Evolutionary conservation across 2,329 filamentous ascomycete species (phyloP), one percentile per base, ranked within the genome.

Genomic region (Claviceps spartinae): DNA sequence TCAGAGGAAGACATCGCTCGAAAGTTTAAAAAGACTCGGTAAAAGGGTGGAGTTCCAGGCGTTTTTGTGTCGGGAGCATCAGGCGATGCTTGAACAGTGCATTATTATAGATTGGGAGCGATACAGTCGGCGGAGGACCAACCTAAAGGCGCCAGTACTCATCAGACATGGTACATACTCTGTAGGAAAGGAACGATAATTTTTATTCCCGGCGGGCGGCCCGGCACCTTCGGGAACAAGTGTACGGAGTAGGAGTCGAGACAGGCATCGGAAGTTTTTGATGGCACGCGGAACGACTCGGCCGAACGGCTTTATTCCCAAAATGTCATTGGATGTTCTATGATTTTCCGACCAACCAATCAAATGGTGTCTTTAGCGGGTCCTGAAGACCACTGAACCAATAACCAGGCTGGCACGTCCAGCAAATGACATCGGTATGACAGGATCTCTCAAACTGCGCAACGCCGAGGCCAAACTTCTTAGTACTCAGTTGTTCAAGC

Each of bases 1-100:
- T 76, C 70, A 0, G 79, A 85, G 61, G 77, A 78, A 54, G 83
- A 86, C 54, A 82, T 87, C 54, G 64, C 59, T 37, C 65, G 67
- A 47, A 84, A 82, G 63, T 86, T 81, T 49, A 58, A 57, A 18
- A 56, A 55, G n/a, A 34, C 42, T 14, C 34, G 24, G 26, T 50
- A 3, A 34, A 40, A 18, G 7, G 30, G n/a, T 13, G 26, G 13
- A 37, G 9, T 22, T 7, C 14, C 5, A 22, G 41, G 41, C 26
- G 37, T 34, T 24, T n/a, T 22, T 13, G 11, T 34, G 8, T 46
- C 44, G 44, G 2, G n/a, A 36, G 24, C 26, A 47, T 46, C 14
- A n/a, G 30, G 14, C 11, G 26, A 11, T 18, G 26, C n/a, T 47
- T 36, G 4, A n/a, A 14, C 30, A 20, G 5, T 1, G n/a, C n/a